These are phyloP conservation scores for Fagopyrum tataricum DNA, from an alignment of 148 eudicot genomes.

Conservation along the genomic window DNA sequence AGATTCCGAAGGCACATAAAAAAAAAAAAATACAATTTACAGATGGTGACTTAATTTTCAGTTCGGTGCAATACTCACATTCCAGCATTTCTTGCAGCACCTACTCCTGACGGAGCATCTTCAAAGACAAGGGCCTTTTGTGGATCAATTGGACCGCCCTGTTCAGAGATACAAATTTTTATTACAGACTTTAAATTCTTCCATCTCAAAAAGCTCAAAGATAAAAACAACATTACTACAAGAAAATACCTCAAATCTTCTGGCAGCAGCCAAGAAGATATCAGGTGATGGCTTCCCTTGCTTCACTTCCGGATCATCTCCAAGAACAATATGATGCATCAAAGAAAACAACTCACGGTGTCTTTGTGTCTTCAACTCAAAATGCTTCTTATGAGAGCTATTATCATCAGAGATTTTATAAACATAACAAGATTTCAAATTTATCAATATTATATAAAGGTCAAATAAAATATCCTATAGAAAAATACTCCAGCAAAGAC, in stretches of 20 bases:
- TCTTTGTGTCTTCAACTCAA: slow-evolving; percentile 74
- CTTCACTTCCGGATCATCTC: slow-evolving; percentile 98
- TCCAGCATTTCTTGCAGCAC: slow-evolving; percentile 93
- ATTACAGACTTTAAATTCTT: neutral
- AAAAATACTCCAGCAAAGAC: neutral
- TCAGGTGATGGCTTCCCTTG: slow-evolving; percentile 95
- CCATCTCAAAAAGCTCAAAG: neutral
- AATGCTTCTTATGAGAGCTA: slow-evolving; percentile 76
- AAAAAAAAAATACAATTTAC: neutral
- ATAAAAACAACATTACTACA: neutral
- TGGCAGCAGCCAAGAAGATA: slow-evolving; percentile 78
- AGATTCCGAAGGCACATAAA: neutral
- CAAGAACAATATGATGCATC: slow-evolving; percentile 93
- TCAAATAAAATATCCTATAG: neutral
- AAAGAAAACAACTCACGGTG: slow-evolving; percentile 72
- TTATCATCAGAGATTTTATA: slow-evolving; percentile 1
- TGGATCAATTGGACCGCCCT: slow-evolving; percentile 80
- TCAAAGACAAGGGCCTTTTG: slow-evolving; percentile 70
- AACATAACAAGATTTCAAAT: neutral
- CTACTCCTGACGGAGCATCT: slow-evolving; percentile 90
- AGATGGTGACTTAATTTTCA: neutral
- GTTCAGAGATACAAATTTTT: slow-evolving; percentile 20
- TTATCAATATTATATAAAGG: neutral
- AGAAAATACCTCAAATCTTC: slow-evolving; percentile 73
- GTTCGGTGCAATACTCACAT: slow-evolving; percentile 50